Evolutionary conservation across 495 filamentous ascomycete genomes (phyloP), one percentile per base, ranked within the genome.

Genomic region (Lineolata rhizophorae): DNA sequence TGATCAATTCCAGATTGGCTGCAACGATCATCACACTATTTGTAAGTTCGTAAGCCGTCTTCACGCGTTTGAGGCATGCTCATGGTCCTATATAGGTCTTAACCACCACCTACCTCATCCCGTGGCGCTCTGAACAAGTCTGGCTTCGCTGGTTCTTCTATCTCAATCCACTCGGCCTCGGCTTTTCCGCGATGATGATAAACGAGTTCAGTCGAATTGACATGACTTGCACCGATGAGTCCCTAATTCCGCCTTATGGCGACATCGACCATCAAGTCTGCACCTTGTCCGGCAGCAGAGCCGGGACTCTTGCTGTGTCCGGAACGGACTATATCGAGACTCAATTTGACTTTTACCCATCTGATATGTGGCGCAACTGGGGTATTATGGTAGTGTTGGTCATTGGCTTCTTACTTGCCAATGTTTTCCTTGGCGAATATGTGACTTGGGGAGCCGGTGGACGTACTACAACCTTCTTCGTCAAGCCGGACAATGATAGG

Each of bases 61-160:
- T n/a, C n/a, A n/a, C n/a, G n/a, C n/a, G n/a, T n/a, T n/a, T n/a
- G n/a, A n/a, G n/a, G n/a, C n/a, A n/a, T n/a, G n/a, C n/a, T n/a
- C n/a, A n/a, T n/a, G n/a, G n/a, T n/a, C n/a, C n/a, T n/a, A n/a
- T 84, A 11, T 77, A 82, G 45, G 68, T 90, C 20, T 46, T 79
- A 22, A 85, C 79, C 0, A 71, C 67, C 3, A 80, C 80, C 6
- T 87, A 87, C 51, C 51, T 84, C 9, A 79, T 85, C 35, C 75
- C 80, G 37, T 80, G 67, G 42, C 63, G 70, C 16, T 57, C 50
- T 4, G 57, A 72, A 29, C 67, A 79, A 35, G 69, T 71, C 4
- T 83, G 77, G 77, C 51, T 81, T 15, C 52, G 71, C 13, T 84
- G 78, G 78, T 72, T 85, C 26, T 83, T 77, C 53, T 85, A 68